These are phyloP conservation scores for Picochlorum sp. DNA, from an alignment of 139 green algal genomes.

Conservation along the genomic window DNA sequence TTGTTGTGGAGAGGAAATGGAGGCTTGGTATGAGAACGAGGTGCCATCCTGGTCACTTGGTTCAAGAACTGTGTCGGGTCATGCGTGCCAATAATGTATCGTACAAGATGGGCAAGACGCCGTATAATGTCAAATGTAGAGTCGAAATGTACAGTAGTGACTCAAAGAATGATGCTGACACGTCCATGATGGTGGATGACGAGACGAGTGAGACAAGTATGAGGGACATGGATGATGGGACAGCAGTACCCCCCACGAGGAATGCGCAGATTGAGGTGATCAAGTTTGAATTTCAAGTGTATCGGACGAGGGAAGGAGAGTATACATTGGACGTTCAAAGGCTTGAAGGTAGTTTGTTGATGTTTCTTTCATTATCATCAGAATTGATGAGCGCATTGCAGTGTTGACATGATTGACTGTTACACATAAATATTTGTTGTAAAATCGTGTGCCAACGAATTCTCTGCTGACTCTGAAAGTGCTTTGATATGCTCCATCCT, in stretches of 20 bases:
- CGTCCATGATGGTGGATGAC: slow-evolving; percentile 11
- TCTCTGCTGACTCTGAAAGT: too few relatives aligned
- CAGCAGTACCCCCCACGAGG: background rate
- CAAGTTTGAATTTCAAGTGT: slow-evolving; percentile 95
- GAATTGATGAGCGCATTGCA: background rate
- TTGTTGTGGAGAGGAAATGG: slow-evolving; percentile 87
- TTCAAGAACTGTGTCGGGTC: slow-evolving; percentile 57
- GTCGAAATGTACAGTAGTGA: slow-evolving; percentile 26
- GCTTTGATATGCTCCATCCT: background rate
- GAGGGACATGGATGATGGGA: too few relatives aligned
- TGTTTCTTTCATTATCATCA: slow-evolving; percentile 2
- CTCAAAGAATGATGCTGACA: background rate
- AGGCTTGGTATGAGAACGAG: slow-evolving; percentile 61
- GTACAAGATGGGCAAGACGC: slow-evolving; percentile 86
- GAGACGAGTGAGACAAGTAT: background rate
- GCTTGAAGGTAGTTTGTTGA: slow-evolving; percentile 2
- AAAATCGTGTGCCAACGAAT: background rate
- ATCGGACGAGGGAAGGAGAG: slow-evolving; percentile 88
- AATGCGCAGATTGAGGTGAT: slow-evolving; percentile 26
- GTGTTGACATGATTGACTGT: background rate
- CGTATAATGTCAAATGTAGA: slow-evolving; percentile 91
- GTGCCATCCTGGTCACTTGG: slow-evolving; percentile 71
- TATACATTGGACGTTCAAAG: slow-evolving; percentile 92
- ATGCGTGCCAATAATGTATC: slow-evolving; percentile 39
- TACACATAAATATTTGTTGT: slow-evolving; percentile 8